phyloP scores from a whole-genome alignment of 495 filamentous ascomycete genomes.

The Xylaria venustula region DNA sequence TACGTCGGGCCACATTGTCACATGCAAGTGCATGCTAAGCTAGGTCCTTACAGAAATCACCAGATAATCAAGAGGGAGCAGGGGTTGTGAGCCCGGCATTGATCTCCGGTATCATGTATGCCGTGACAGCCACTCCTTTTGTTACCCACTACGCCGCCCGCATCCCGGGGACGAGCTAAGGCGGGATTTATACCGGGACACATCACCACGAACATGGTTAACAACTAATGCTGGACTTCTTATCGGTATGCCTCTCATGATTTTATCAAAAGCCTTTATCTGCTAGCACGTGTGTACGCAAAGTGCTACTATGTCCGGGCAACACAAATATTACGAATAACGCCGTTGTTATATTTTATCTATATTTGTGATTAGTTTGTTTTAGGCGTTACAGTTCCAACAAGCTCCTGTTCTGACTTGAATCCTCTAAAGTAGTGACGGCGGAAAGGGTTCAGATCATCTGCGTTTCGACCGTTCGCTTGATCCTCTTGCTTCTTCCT shows the following conservation, averaged over 20 bases:
- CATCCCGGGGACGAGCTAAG: no score
- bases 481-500: conserved; percentile 35
- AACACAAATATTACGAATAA: not conserved
- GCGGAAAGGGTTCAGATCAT: conserved; percentile 81
- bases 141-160: no score
- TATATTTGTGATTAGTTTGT: not conserved
- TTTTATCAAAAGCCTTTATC: not conserved
- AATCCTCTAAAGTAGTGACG: conserved; percentile 58
- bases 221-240: no score
- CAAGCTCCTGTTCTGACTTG: conserved; percentile 21
- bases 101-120: no score
- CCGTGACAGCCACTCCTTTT: no score
- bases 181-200: no score
- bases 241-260: not conserved
- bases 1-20: not conserved
- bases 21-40: not conserved
- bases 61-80: not conserved
- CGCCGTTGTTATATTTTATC: not conserved
- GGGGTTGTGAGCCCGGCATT: no score
- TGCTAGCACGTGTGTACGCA: not conserved
- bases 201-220: no score
- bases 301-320: not conserved
- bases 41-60: not conserved
- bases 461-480: conserved; percentile 52
- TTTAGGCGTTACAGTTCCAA: not conserved